A percentile compares a stretch with the other conserved stretches of the same genome.
Conservation (phyloP, 202 grass and related monocot species). For the Setaria viridis region DNA sequence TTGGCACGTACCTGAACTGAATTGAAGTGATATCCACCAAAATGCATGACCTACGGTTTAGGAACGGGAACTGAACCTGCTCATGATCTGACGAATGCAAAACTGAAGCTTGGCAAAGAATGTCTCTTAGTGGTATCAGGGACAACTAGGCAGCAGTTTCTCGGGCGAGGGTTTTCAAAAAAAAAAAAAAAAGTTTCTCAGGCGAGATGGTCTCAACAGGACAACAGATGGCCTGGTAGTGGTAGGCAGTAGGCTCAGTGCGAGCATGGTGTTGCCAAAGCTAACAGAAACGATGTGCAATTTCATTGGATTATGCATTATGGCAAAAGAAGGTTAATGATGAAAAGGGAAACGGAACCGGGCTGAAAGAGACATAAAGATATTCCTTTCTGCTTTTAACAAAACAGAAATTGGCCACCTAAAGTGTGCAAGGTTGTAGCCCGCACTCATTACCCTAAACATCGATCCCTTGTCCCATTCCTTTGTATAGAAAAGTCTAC, state of each 20-base stretch:
- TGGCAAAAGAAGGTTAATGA: slow-evolving; percentile 42
- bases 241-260: neutral
- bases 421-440: neutral
- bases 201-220: neutral
- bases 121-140: neutral
- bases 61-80: neutral
- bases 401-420: slow-evolving; percentile 11
- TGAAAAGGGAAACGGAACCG: slow-evolving; percentile 36
- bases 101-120: neutral
- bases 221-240: neutral
- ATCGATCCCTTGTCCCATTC: neutral
- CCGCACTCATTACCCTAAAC: neutral
- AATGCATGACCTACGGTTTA: slow-evolving; percentile 3
- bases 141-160: neutral
- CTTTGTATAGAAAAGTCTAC: neutral
- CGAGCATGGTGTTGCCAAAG: slow-evolving; percentile 21
- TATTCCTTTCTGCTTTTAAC: slow-evolving; percentile 3
- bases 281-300: slow-evolving; percentile 12
- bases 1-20: slow-evolving; percentile 3
- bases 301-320: slow-evolving; percentile 26
- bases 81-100: neutral
- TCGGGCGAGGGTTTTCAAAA: no score
- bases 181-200: no score
- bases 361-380: slow-evolving; percentile 31
- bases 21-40: neutral